phyloP scores from a whole-genome alignment of 2,329 filamentous ascomycete species.

The Ambrosiella beaveri region DNA sequence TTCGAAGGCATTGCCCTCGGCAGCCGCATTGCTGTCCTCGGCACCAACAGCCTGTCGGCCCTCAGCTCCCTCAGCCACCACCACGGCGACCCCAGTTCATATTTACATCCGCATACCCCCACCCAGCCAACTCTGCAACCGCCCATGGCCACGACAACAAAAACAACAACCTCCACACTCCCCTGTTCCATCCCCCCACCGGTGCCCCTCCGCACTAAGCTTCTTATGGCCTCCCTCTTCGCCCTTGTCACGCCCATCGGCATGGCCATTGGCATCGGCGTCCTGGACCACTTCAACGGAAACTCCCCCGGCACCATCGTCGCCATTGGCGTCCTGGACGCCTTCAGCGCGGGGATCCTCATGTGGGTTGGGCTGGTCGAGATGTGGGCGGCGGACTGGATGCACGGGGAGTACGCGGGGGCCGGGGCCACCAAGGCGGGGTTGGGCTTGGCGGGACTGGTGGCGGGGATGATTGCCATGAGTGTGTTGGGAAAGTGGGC shows the following conservation, averaged over 20 bases:
- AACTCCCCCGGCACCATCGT: slow-evolving; percentile 52
- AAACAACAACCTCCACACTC: neutral
- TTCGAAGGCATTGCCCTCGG: slow-evolving; percentile 60
- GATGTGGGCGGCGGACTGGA: slow-evolving; percentile 66
- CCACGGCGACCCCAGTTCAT: neutral
- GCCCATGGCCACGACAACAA: slow-evolving; percentile 9
- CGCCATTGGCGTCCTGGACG: slow-evolving; percentile 56
- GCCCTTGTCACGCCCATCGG: slow-evolving; percentile 58
- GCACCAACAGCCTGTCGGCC: slow-evolving; percentile 16
- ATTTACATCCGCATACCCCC: neutral
- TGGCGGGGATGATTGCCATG: slow-evolving; percentile 51
- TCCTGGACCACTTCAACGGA: slow-evolving; percentile 53
- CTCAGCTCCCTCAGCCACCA: slow-evolving; percentile 16
- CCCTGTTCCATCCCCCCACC: neutral
- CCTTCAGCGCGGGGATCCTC: slow-evolving; percentile 56
- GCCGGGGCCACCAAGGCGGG: slow-evolving; percentile 31
- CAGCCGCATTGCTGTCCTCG: slow-evolving; percentile 45
- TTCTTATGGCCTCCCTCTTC: slow-evolving; percentile 45
- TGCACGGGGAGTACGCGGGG: slow-evolving; percentile 38
- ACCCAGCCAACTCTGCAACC: neutral
- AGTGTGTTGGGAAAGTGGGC: slow-evolving; percentile 62
- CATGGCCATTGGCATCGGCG: slow-evolving; percentile 65
- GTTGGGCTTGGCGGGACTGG: slow-evolving; percentile 34
- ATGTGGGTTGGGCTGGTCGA: slow-evolving; percentile 68
- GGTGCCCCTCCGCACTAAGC: slow-evolving; percentile 26